Evolutionary conservation across 2,329 filamentous ascomycete species (phyloP).

Genomic region (Mollisia scopiformis): DNA sequence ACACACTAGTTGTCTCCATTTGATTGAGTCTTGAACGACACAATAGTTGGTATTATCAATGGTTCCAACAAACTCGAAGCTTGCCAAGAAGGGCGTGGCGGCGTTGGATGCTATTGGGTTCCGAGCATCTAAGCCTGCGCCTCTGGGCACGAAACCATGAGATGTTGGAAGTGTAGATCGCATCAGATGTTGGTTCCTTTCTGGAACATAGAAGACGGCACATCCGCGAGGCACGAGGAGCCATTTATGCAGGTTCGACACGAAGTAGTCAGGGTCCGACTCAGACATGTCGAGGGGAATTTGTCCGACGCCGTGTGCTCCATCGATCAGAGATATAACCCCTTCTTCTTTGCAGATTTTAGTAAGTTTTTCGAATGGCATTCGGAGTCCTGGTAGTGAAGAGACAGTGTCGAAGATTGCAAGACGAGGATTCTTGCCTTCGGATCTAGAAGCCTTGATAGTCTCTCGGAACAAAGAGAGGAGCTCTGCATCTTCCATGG

Average conservation of each 20-base stretch:
- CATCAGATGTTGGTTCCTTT: conserved; percentile 75
- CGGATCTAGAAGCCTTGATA: conserved; percentile 53
- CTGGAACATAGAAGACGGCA: conserved; percentile 79
- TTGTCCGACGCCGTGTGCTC: conserved; percentile 83
- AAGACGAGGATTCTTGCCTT: conserved; percentile 65
- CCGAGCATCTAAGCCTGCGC: conserved; percentile 4
- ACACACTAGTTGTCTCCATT: conserved; percentile 69
- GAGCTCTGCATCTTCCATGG: conserved; percentile 70
- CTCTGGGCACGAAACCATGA: conserved; percentile 68
- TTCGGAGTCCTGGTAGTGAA: conserved; percentile 75
- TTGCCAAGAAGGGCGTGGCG: conserved; percentile 61
- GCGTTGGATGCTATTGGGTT: conserved; percentile 44
- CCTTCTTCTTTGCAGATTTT: conserved; percentile 66
- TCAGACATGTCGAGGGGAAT: conserved; percentile 68
- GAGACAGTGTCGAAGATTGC: conserved; percentile 82
- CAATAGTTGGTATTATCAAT: conserved; percentile 73
- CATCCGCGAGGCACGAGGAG: conserved; percentile 79
- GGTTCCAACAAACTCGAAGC: conserved; percentile 80
- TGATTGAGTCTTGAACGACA: conserved; percentile 71
- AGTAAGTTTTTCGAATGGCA: conserved; percentile 76
- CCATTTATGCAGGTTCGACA: conserved; percentile 92
- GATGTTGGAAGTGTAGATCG: conserved; percentile 77
- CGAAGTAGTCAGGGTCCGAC: conserved; percentile 82
- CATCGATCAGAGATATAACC: conserved; percentile 73
- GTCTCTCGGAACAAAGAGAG: conserved; percentile 61